Evolutionary conservation across 2,329 filamentous ascomycete species (phyloP), one percentile per base, ranked within the genome.

Genomic region (Tolypocladium paradoxum): DNA sequence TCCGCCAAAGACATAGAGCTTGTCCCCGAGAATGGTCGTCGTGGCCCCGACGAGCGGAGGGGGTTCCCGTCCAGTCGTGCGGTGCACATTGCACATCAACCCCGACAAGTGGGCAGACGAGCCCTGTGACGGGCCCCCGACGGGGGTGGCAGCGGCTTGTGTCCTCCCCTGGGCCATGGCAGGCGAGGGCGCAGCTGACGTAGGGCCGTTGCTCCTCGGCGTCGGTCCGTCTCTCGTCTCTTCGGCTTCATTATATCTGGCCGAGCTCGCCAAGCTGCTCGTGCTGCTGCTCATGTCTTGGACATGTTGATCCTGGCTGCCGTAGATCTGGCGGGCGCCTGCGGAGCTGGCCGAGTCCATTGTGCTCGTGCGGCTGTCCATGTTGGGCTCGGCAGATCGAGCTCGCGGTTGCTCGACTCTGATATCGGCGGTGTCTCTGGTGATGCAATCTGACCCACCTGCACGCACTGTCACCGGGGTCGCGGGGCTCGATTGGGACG

Each of bases 1-100:
- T 8, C 93, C 93, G 48, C 93, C 93, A 73, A 97, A 99, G 4
- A 97, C 91, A 67, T 96, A 99, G 24, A 99, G 77, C 68, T 95
- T 96, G 69, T 99, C 93, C 31, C 92, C 93, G 1, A 99, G 70
- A 48, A 97, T 88, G 0, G 93, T 97, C 0, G 93, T 97, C 0
- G 93, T 96, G 6, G 93, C 92, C 34, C 93, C 93, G 0, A 99
- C 93, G 2, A 97, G 75, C 3, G 93, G 88, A 63, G 88, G 90
- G 3, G 93, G 93, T 65, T 97, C 91, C 56, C 84, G 84, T 36
- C 93, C 93, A 0, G 92, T 97, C 1, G 93, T 97, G 58, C 91
- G 76, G 61, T 85, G 82, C n/a, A 85, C 82, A 64, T 85, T 85
- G 64, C 82, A 85, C 81, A 85, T 84, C 52, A 85, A 66, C 0